Evolutionary conservation across 805 yeast genomes (phyloP).

Genomic region (Nakazawaea siamensis): DNA sequence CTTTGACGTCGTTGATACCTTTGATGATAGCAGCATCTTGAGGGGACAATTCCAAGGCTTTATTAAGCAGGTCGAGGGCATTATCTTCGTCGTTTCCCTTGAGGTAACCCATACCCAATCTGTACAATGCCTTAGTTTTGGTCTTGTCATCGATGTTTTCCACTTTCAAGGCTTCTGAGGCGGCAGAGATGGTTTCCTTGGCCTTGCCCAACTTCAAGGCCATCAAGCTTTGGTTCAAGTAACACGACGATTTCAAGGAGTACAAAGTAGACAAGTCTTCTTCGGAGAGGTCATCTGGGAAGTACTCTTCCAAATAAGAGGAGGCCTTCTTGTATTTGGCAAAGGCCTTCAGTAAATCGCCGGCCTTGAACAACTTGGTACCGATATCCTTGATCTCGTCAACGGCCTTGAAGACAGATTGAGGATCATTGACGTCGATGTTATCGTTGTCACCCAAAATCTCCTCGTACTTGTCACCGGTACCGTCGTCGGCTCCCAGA

Average conservation of each 20-base stretch:
- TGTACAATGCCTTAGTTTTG: slow-evolving; percentile 76
- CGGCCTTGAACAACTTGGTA: slow-evolving; percentile 62
- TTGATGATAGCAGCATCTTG: slow-evolving; percentile 62
- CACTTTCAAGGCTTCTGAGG: slow-evolving; percentile 59
- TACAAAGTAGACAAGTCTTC: slow-evolving; percentile 43
- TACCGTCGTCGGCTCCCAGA: slow-evolving; percentile 55
- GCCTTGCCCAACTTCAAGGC: slow-evolving; percentile 57
- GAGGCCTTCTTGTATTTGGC: slow-evolving; percentile 69
- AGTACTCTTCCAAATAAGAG: slow-evolving; percentile 59
- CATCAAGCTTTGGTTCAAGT: slow-evolving; percentile 67
- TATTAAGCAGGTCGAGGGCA: slow-evolving; percentile 58
- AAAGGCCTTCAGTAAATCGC: slow-evolving; percentile 47
- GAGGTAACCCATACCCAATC: slow-evolving; percentile 73
- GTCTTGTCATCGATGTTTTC: slow-evolving; percentile 55
- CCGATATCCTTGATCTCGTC: slow-evolving; percentile 67
- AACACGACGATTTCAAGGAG: slow-evolving; percentile 52
- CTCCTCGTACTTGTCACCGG: slow-evolving; percentile 80
- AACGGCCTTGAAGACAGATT: slow-evolving; percentile 60
- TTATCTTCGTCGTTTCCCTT: slow-evolving; percentile 58
- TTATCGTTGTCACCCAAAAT: slow-evolving; percentile 64
- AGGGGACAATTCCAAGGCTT: slow-evolving; percentile 59
- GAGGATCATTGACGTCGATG: slow-evolving; percentile 52
- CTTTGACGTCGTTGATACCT: slow-evolving; percentile 54
- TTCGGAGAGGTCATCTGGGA: slow-evolving; percentile 58
- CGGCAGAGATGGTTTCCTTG: slow-evolving; percentile 45